These are phyloP conservation scores for Lanmaoa pseudosensibilis DNA, from an alignment of 768 basidiomycete species.

Conservation along the genomic window DNA sequence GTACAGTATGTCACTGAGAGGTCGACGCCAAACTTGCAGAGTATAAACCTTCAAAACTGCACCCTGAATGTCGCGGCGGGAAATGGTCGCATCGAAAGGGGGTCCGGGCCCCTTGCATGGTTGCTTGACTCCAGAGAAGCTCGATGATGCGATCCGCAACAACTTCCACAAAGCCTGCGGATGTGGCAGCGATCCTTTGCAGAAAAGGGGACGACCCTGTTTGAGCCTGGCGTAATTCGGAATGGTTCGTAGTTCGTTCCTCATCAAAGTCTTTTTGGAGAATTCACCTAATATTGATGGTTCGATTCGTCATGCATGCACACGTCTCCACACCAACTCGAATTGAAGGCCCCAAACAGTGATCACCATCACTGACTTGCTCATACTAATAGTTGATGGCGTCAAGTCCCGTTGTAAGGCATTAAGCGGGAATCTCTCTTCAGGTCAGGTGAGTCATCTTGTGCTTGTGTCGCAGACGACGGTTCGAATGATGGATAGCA, in stretches of 20 bases:
- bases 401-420: neutral
- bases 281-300: neutral
- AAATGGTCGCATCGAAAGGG: neutral
- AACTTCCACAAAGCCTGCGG: neutral
- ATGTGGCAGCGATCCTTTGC: neutral
- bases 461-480: neutral
- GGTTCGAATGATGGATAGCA: neutral
- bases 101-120: neutral
- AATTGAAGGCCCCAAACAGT: neutral
- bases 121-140: neutral
- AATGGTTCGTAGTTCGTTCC: constrained; percentile 1
- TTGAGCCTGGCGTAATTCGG: neutral
- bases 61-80: neutral
- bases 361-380: neutral
- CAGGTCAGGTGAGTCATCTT: neutral
- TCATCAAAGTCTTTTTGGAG: neutral
- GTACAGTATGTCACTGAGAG: neutral
- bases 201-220: neutral
- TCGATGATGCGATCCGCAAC: neutral
- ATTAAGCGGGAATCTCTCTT: neutral
- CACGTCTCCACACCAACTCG: neutral
- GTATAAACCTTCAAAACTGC: neutral
- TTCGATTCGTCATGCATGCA: neutral
- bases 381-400: too few species aligned
- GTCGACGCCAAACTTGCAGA: too few species aligned